phyloP scores from a whole-genome alignment of 352 stramenopile genomes.

The Phytophthora sansomeana region DNA sequence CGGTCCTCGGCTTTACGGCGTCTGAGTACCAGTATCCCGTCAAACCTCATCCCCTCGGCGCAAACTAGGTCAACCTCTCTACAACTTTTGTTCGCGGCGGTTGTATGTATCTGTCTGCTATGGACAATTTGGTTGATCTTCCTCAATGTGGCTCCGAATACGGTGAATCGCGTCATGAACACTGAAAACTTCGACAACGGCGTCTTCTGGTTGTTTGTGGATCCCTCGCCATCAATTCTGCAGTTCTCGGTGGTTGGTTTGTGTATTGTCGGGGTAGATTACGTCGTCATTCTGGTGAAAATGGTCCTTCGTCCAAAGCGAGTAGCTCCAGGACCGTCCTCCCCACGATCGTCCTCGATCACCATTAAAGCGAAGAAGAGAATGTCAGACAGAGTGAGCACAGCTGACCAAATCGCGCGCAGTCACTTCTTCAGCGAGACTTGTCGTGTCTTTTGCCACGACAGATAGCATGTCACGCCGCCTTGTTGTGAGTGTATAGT shows the following conservation, averaged over 20 bases:
- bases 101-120: slow-evolving; percentile 22
- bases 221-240: slow-evolving; percentile 20
- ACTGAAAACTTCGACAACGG: slow-evolving; percentile 39
- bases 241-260: slow-evolving; percentile 20
- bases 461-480: slow-evolving; percentile 9
- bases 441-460: neutral
- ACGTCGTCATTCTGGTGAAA: slow-evolving; percentile 21
- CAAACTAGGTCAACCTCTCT: slow-evolving; percentile 15
- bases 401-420: slow-evolving; percentile 1
- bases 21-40: slow-evolving; percentile 2
- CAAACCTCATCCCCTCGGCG: slow-evolving; percentile 1
- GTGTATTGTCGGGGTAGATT: slow-evolving; percentile 18
- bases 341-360: neutral
- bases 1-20: slow-evolving; percentile 12
- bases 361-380: slow-evolving; percentile 1
- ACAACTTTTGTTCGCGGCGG: slow-evolving; percentile 15
- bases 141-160: slow-evolving; percentile 33
- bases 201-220: slow-evolving; percentile 43
- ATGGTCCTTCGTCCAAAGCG: slow-evolving; percentile 19
- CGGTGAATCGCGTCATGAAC: slow-evolving; percentile 41
- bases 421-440: slow-evolving; percentile 24
- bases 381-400: neutral
- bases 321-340: slow-evolving; percentile 10
- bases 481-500: slow-evolving; percentile 14
- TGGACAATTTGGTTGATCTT: slow-evolving; percentile 40